Base-by-base conservation (phyloP, 129 eudicot genomes). In the Flaveria trinervia region DNA sequence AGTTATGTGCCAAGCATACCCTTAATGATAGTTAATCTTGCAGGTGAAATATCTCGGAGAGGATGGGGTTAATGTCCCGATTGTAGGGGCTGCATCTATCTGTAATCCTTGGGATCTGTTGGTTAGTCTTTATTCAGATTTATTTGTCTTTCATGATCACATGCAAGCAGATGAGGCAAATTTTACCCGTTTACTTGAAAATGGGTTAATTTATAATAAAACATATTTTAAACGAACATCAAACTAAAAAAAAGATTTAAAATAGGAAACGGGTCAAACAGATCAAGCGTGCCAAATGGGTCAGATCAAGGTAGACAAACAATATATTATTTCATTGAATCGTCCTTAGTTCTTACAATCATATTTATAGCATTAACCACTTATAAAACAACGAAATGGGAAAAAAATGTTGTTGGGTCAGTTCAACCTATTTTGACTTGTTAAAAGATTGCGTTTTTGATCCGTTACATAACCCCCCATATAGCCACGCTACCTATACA, bases 11-110 rank as follows among this genome's bases (percentile, higher is more conserved):
- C 69, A 13, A 64, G 15, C 69, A 30, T 30, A 65, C 60, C 43
- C 30, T 65, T 75, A 39, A 43, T 56, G 25, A 70, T 65, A 56
- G 14, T 26, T 79, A 77, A 33, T 44, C 39, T 84, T 75, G 75
- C 86, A 93, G 98, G 95, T 93, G 67, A 88, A 90, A 77, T 93
- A 88, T 78, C 96, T 93, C 16, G 98, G 95, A 0, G 96, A 93
- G 85, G 92, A 93, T 25, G 98, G 98, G 65, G 78, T 51, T 68
- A 78, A 90, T 76, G 77, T 72, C 60, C 92, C 92, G 1, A 51
- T 93, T 72, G 70, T 85, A 77, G 98, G 95, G 59, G 98, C 95
- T 75, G 96, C 88, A 71, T 90, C 96, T 64, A 84, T 93, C 60
- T 86, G 96, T 83, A 86, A 87, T 80, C 98, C 98, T 36, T 93